A percentile compares a stretch with the other conserved stretches of the same genome.
Evolutionary conservation across 305 asterid genomes (phyloP).

Genomic region (Fraxinus ornus): DNA sequence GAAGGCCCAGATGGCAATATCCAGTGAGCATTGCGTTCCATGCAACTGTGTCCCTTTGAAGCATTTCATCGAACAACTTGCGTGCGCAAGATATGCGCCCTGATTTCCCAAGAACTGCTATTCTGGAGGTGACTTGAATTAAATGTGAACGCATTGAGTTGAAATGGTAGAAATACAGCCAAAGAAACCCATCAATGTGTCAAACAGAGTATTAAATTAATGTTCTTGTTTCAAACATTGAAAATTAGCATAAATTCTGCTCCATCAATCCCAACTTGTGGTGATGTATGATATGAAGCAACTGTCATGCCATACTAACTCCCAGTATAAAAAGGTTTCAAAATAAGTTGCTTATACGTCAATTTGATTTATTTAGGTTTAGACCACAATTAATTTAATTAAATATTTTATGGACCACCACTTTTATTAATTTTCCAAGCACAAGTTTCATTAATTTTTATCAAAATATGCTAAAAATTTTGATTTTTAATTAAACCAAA

Average conservation of each 20-base stretch:
- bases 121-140: conserved; percentile 46
- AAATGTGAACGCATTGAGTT: conserved; percentile 44
- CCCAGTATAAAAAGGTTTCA: background rate
- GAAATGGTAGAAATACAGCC: conserved; percentile 10
- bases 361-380: no score
- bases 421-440: no score
- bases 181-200: conserved; percentile 23
- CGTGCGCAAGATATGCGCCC: conserved; percentile 53
- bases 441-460: no score
- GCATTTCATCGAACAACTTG: conserved; percentile 68
- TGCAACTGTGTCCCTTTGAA: conserved; percentile 54
- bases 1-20: conserved; percentile 52
- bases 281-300: no score
- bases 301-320: background rate
- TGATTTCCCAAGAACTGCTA: conserved; percentile 39
- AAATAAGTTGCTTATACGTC: background rate
- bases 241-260: background rate
- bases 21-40: conserved; percentile 76
- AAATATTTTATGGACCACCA: no score
- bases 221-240: background rate
- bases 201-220: background rate
- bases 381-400: no score
- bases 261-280: background rate
- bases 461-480: no score
- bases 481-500: no score